phyloP scores from a whole-genome alignment of 2,329 filamentous ascomycete species.

The Plectosphaerella sp. region DNA sequence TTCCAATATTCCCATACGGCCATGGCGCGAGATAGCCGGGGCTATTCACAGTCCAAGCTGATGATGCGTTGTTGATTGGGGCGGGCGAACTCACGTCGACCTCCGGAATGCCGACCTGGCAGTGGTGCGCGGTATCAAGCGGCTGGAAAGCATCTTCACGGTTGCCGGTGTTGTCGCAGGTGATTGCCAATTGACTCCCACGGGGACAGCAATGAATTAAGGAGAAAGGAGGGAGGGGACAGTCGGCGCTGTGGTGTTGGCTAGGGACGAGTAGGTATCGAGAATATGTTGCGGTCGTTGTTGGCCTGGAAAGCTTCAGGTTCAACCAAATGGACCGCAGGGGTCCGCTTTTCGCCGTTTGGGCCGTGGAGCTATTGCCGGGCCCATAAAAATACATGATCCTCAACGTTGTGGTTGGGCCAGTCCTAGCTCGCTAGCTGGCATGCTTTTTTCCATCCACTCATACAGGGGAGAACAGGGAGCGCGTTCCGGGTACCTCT shows the following conservation, averaged over 20 bases:
- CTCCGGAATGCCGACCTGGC: constrained; percentile 53
- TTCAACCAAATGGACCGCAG: background rate
- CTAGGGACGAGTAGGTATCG: background rate
- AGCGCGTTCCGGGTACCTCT: no score
- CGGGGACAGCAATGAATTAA: constrained; percentile 5
- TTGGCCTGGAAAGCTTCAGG: background rate
- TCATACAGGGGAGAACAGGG: background rate
- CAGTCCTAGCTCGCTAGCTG: background rate
- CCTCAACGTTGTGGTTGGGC: background rate
- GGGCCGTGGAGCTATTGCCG: background rate
- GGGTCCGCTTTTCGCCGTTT: background rate
- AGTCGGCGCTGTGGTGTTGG: background rate
- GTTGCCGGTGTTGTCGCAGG: background rate
- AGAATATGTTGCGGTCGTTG: background rate
- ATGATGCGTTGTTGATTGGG: constrained; percentile 3
- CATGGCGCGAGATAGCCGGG: no score
- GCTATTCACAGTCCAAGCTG: no score
- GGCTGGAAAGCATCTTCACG: constrained; percentile 56
- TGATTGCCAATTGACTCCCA: background rate
- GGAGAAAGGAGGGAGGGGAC: background rate
- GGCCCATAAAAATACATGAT: background rate
- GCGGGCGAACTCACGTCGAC: constrained; percentile 40
- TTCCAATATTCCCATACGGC: background rate
- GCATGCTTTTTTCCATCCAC: background rate
- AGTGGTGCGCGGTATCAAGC: constrained; percentile 55